Conservation (phyloP, 768 basidiomycete species). For the Rhodosporidiobolus odoratus region DNA sequence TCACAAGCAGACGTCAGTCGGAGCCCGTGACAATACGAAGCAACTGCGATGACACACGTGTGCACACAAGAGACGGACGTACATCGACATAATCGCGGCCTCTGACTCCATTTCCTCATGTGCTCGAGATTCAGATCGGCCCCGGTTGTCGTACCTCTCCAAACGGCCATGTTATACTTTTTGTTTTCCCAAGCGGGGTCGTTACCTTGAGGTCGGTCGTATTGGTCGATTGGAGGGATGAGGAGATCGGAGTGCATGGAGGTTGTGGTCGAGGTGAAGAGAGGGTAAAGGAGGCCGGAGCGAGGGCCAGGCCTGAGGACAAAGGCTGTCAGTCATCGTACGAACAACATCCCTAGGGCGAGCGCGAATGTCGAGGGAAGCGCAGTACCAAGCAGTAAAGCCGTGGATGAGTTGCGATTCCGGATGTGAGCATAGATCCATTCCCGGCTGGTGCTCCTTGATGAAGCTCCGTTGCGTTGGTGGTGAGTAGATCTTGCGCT, state of each 20-base stretch:
- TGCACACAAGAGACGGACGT: background rate
- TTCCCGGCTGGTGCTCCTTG: conserved; percentile 39
- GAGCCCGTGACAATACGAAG: background rate
- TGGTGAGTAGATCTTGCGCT: conserved; percentile 1
- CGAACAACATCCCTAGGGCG: too few species aligned
- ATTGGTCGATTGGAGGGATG: conserved; percentile 94
- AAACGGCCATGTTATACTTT: conserved; percentile 68
- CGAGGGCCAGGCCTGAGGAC: conserved; percentile 38
- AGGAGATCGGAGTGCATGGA: conserved; percentile 79
- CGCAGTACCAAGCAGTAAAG: conserved; percentile 36
- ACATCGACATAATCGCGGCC: conserved; percentile 35
- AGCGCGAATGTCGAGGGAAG: background rate
- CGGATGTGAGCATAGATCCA: conserved; percentile 46
- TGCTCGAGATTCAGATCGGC: conserved; percentile 46
- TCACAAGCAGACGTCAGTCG: background rate
- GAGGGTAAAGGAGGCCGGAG: conserved; percentile 42
- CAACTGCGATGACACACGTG: too few species aligned
- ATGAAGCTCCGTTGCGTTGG: conserved; percentile 38
- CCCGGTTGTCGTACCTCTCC: conserved; percentile 93
- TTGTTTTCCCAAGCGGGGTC: conserved; percentile 83
- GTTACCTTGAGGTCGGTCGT: conserved; percentile 52
- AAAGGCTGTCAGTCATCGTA: background rate
- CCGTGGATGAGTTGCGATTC: conserved; percentile 39
- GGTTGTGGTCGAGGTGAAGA: conserved; percentile 84
- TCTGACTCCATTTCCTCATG: conserved; percentile 40